Base-by-base conservation (phyloP, 2,329 filamentous ascomycete genomes). In the Aphanoascus verrucosus region DNA sequence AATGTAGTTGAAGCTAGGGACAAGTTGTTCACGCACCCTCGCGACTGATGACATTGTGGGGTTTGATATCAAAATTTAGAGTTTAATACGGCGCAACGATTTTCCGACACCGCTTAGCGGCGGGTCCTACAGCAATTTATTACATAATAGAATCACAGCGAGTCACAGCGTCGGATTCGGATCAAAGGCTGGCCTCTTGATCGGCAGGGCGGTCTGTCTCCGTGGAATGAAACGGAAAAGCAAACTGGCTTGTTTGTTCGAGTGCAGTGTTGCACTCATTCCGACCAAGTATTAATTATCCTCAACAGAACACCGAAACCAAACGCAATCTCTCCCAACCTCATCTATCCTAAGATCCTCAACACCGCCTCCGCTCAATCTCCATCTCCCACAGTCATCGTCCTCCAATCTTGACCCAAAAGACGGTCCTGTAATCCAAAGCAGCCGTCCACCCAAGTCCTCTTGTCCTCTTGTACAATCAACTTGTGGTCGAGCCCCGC, bases 21-120 rank as follows among this genome's bases (percentile, higher is more conserved):
- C 23, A 28, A 7, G 23, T 28, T 28, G 23, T 28, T 28, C 23
- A 28, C 23, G 23, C 23, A 28, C 23, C 7, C 38, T 17, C 37
- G 6, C 15, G 38, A 17, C 15, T 41, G 38, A 41, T 45, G 23
- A 23, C 14, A 14, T 45, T 45, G 49, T 28, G 49, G 47, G 38
- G 20, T 6, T 44, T 37, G 49, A 52, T 45, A 52, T 38, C 49
- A 28, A 52, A 52, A 52, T 52, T 52, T 45, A 52, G 32, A 17
- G 49, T 45, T 45, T 52, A 41, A 52, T 52, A 52, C 49, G 49
- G 49, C 28, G 11, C 1, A n/a, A 45, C 14, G 28, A 34, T 38
- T 15, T 38, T 52, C 41, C 49, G 40, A 19, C 14, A 23, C 42
- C 12, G 23, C 41, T 28, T 28, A 31, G 12, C 14, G 17, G 23